phyloP scores from a whole-genome alignment of 352 stramenopile genomes.

The Phytophthora palmivora region DNA sequence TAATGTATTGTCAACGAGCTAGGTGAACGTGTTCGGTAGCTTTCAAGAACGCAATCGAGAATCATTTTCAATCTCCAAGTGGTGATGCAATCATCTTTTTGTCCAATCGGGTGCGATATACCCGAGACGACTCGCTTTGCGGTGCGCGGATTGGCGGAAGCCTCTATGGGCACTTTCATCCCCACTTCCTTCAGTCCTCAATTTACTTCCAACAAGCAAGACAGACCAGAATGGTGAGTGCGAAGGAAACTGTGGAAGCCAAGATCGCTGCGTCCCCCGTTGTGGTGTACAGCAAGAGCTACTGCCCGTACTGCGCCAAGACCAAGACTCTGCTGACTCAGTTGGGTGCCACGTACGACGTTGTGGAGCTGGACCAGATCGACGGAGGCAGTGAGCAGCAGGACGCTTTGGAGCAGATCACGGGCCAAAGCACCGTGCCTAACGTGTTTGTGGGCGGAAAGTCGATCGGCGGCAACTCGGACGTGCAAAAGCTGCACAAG shows the following conservation, averaged over 20 bases:
- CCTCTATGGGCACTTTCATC: neutral
- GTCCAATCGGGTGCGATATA: conserved; percentile 14
- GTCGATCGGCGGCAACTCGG: conserved; percentile 95
- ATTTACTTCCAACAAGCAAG: conserved; percentile 18
- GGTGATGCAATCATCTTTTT: conserved; percentile 9
- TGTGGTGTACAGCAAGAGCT: conserved; percentile 94
- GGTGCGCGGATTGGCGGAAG: conserved; percentile 12
- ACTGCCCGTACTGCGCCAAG: conserved; percentile 94
- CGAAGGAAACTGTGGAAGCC: conserved; percentile 70
- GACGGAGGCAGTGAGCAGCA: conserved; percentile 59
- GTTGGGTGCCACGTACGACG: conserved; percentile 56
- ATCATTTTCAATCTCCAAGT: conserved; percentile 9
- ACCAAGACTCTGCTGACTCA: conserved; percentile 71
- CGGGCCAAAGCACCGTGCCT: conserved; percentile 94
- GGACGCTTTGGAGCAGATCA: conserved; percentile 67
- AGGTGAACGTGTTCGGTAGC: too few relatives aligned
- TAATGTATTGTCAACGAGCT: too few relatives aligned
- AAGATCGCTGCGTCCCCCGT: conserved; percentile 63
- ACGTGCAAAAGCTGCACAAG: conserved; percentile 90
- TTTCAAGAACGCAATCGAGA: too few relatives aligned
- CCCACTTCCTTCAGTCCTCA: conserved; percentile 11
- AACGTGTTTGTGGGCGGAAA: conserved; percentile 97
- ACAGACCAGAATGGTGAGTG: conserved; percentile 54
- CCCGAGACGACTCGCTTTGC: neutral
- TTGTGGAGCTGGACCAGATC: conserved; percentile 73